These are phyloP conservation scores for Globisporangium apiculatum DNA, from an alignment of 352 stramenopile species.

Conservation along the genomic window DNA sequence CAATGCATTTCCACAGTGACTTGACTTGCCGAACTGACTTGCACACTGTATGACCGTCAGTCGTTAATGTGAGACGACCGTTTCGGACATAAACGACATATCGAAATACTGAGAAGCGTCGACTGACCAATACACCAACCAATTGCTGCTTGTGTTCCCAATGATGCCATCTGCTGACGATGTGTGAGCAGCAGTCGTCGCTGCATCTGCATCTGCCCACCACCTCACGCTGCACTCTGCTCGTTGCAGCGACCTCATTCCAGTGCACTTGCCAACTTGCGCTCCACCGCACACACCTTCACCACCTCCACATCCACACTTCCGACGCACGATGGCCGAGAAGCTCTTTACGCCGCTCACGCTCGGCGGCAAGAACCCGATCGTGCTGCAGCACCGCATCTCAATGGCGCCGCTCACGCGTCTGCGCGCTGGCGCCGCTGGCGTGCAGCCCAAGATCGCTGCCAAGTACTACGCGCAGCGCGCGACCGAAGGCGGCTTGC, in stretches of 20 bases:
- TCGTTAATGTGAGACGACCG: not conserved
- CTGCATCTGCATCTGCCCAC: too few species aligned
- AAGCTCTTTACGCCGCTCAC: conserved; percentile 24
- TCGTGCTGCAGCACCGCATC: conserved; percentile 30
- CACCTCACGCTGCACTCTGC: not conserved
- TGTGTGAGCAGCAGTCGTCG: too few species aligned
- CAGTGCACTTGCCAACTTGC: conserved; percentile 4
- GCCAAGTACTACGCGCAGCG: conserved; percentile 34
- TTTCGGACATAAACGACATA: not conserved
- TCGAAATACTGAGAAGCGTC: not conserved
- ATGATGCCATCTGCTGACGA: not conserved
- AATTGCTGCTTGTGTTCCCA: not conserved
- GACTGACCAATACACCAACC: not conserved
- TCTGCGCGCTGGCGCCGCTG: conserved; percentile 8
- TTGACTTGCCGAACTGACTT: not conserved
- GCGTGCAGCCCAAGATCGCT: conserved; percentile 14
- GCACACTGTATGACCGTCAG: not conserved
- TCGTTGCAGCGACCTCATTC: not conserved
- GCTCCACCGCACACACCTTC: not conserved
- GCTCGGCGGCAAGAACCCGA: conserved; percentile 19
- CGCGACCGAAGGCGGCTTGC: conserved; percentile 21
- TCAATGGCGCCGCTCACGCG: conserved; percentile 40
- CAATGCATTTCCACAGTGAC: not conserved
- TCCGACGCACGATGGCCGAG: conserved; percentile 1
- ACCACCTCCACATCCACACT: not conserved